phyloP scores from a whole-genome alignment of 208 protist species.

The Plasmodiophora brassicae region DNA sequence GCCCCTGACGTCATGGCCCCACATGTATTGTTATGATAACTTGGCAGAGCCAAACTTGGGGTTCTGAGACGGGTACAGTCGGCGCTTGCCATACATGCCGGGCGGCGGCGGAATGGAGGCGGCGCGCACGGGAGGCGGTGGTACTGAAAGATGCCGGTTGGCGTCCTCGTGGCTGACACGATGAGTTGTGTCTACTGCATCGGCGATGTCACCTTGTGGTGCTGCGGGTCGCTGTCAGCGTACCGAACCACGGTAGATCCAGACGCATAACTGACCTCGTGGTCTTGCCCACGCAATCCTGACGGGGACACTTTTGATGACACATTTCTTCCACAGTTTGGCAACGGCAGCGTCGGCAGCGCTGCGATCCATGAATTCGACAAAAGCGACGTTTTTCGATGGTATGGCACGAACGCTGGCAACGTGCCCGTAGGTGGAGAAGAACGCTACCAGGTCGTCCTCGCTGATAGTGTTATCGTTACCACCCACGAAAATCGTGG shows the following conservation, averaged over 20 bases:
- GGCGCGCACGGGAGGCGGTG: not conserved
- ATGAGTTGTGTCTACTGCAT: not conserved
- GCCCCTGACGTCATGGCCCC: not conserved
- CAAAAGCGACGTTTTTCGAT: not conserved
- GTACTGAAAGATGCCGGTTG: not conserved
- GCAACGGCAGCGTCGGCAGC: not conserved
- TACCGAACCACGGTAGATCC: no score
- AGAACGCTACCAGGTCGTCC: not conserved
- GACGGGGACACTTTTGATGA: not conserved
- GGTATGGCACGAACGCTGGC: slow-evolving; percentile 5
- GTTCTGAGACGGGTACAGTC: slow-evolving; percentile 19
- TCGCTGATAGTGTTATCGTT: slow-evolving; percentile 32
- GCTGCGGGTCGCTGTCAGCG: no score
- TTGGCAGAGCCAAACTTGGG: not conserved
- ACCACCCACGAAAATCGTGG: slow-evolving; percentile 33
- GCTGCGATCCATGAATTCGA: slow-evolving; percentile 19
- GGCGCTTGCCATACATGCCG: not conserved
- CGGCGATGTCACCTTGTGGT: no score
- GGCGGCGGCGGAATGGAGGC: not conserved
- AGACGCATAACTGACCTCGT: not conserved
- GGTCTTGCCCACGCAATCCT: not conserved
- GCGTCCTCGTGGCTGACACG: not conserved
- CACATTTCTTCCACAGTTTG: not conserved
- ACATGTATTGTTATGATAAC: not conserved
- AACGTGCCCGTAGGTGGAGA: not conserved